A percentile compares a stretch with the other conserved stretches of the same genome.
Evolutionary conservation across 345 rosid genomes (phyloP).

Genomic region (Citropsis articulata): DNA sequence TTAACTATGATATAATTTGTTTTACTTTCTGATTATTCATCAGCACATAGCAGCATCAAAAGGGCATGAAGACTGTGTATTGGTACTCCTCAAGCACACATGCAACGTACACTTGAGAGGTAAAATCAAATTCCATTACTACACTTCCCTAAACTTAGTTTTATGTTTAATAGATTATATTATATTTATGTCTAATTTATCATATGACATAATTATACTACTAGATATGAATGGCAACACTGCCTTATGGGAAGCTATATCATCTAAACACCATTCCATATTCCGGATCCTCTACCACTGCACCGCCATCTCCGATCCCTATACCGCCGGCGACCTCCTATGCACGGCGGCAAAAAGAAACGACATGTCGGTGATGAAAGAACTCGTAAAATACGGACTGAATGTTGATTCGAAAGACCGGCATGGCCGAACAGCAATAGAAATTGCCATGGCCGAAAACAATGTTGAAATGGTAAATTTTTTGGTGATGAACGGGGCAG

Average conservation of each 20-base stretch:
- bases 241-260: conserved; percentile 78
- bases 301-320: conserved; percentile 54
- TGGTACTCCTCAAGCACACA: conserved; percentile 66
- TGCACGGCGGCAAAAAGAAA: conserved; percentile 74
- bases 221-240: conserved; percentile 71
- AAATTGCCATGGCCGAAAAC: conserved; percentile 57
- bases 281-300: conserved; percentile 64
- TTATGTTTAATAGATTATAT: background rate
- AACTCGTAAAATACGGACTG: conserved; percentile 58
- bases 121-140: conserved; percentile 18
- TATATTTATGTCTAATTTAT: background rate
- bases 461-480: conserved; percentile 61
- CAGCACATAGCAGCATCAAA: conserved; percentile 89
- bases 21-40: conserved; percentile 7
- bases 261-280: conserved; percentile 52
- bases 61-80: conserved; percentile 84
- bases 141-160: background rate
- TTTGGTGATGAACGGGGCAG: conserved; percentile 68
- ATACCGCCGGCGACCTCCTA: conserved; percentile 66
- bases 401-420: conserved; percentile 52
- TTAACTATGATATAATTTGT: background rate
- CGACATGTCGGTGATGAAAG: conserved; percentile 49
- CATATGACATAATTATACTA: background rate
- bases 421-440: conserved; percentile 58
- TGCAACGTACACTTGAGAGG: conserved; percentile 73